These are phyloP conservation scores for Geotrichum candidum DNA, from an alignment of 1,139 yeast species.

Conservation along the genomic window DNA sequence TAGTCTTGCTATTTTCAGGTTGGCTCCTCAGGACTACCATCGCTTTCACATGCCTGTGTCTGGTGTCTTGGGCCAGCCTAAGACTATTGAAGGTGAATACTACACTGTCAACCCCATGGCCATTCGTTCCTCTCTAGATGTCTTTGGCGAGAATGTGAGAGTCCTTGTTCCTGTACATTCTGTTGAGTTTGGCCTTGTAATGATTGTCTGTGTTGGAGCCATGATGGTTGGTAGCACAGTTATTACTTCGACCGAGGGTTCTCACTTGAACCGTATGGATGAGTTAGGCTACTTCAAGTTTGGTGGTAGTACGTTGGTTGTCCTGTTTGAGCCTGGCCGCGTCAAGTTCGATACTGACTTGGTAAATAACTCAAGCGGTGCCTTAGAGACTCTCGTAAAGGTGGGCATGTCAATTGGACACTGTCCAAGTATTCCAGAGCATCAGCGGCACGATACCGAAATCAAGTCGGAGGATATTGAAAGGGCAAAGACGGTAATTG, in stretches of 20 bases:
- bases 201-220: constrained; percentile 86
- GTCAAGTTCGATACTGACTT: constrained; percentile 70
- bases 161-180: constrained; percentile 72
- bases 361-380: constrained; percentile 55
- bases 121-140: constrained; percentile 77
- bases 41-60: constrained; percentile 85
- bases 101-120: constrained; percentile 99
- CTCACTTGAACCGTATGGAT: constrained; percentile 57
- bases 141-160: constrained; percentile 86
- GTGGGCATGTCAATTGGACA: constrained; percentile 95
- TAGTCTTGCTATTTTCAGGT: constrained; percentile 68
- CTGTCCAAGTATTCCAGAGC: constrained; percentile 29
- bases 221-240: constrained; percentile 97
- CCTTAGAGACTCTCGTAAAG: constrained; percentile 74
- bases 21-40: constrained; percentile 97
- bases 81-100: constrained; percentile 76
- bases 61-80: constrained; percentile 63
- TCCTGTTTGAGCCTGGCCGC: constrained; percentile 45
- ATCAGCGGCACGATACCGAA: constrained; percentile 18
- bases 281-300: constrained; percentile 92
- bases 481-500: constrained; percentile 24
- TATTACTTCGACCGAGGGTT: constrained; percentile 60
- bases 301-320: constrained; percentile 85
- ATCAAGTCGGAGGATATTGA: constrained; percentile 24
- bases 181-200: constrained; percentile 64